A percentile compares a stretch with the other conserved stretches of the same genome.
Evolutionary conservation across 768 basidiomycete genomes (phyloP).

Genomic region (Russula abietina): DNA sequence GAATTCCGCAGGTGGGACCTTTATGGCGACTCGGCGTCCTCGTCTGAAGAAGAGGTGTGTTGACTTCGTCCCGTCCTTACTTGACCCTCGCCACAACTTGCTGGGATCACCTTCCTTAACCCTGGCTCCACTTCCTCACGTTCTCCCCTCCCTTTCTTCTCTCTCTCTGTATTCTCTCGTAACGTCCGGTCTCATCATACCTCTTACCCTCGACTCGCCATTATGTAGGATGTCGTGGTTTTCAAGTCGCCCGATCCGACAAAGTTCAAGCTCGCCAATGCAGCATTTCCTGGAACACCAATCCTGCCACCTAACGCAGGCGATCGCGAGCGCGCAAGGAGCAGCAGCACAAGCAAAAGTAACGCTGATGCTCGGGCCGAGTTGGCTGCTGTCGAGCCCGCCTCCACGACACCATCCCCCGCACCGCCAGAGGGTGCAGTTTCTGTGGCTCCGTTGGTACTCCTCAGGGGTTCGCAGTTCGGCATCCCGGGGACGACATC

Average conservation of each 20-base stretch:
- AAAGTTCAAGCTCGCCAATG: slow-evolving; percentile 23
- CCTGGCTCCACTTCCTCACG: not conserved
- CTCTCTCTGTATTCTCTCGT: slow-evolving; percentile 13
- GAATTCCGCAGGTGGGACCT: slow-evolving; percentile 10
- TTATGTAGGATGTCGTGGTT: slow-evolving; percentile 23
- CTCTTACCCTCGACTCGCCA: slow-evolving; percentile 14
- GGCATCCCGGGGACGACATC: slow-evolving; percentile 6
- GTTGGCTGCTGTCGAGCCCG: slow-evolving; percentile 13
- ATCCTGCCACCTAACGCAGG: not conserved
- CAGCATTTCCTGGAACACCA: slow-evolving; percentile 7
- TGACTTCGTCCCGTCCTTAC: slow-evolving; percentile 13
- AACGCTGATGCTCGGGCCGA: not conserved
- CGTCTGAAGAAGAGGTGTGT: slow-evolving; percentile 25
- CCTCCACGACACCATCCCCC: slow-evolving; percentile 19
- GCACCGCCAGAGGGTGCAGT: not conserved
- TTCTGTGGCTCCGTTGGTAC: slow-evolving; percentile 10
- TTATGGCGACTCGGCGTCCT: slow-evolving; percentile 18
- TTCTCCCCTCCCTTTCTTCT: not conserved
- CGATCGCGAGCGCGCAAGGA: not conserved
- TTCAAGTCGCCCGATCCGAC: slow-evolving; percentile 21
- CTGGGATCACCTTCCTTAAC: slow-evolving; percentile 7
- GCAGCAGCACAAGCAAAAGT: not conserved
- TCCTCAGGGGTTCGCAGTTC: slow-evolving; percentile 19
- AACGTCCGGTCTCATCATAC: slow-evolving; percentile 19
- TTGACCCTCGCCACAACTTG: slow-evolving; percentile 14